Base-by-base conservation (phyloP, 2,329 filamentous ascomycete species). In the Zymoseptoria ardabiliae region DNA sequence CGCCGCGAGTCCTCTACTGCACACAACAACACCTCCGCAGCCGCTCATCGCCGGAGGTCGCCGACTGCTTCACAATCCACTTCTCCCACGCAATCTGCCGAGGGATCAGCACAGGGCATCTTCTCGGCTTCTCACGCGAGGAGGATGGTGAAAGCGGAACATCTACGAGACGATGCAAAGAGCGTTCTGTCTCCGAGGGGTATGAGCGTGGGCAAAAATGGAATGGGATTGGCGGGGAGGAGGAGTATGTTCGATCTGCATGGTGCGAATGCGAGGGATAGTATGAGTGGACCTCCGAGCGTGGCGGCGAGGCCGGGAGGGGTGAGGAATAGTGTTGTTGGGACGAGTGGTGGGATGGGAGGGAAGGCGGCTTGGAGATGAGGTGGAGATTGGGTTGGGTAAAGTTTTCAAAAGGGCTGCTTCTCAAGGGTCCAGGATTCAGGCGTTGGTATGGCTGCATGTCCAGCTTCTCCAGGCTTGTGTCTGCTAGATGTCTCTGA, bases 81-180 rank as follows among this genome's bases (percentile, higher is more conserved):
- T 4, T 61, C 65, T 73, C 78, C 20, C 73, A 77, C 35, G 17
- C 35, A 45, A 45, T 2, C 2, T 17, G 82, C 83, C 1, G 81
- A 77, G 56, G 82, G 85, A 64, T 13, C 35, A 45, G 35, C 35
- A n/a, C 82, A 81, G 59, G 75, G 76, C 7, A 69, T 86, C 72
- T 88, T 88, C 72, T 86, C 84, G 0, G 83, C 85, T 22, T 80
- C 82, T 57, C 85, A 87, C 62, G 85, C 86, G 23, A 78, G 86
- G 50, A 79, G 86, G 13, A 87, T 89, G 83, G 82, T 85, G 48
- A 85, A 82, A 69, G 81, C 78, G 53, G 81, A 85, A 65, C 35
- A 45, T n/a, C 2, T 45, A 7, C 82, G 83, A 50, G 76, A 78
- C 54, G 80, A 82, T 30, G 64, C 67, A 4, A 82, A 54, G 54